Conservation (phyloP, 1,284 basidiomycete genomes). For the Ceratobasidium papillatum region DNA sequence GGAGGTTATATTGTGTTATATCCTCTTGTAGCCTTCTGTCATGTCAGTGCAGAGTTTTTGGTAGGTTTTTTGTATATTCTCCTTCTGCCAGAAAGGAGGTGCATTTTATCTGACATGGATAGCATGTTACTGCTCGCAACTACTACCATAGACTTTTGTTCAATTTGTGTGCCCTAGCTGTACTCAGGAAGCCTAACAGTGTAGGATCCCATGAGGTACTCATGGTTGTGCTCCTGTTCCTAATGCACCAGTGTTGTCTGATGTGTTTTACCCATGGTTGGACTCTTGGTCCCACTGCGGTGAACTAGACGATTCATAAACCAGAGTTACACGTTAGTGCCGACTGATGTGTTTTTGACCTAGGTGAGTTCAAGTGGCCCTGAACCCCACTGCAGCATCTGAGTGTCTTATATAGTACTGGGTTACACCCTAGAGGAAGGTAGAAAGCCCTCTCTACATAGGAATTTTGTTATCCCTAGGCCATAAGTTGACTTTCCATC, state of each 20-base stretch:
- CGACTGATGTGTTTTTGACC: neutral
- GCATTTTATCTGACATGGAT: conserved; percentile 1
- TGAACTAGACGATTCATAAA: neutral
- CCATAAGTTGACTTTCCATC: conserved; percentile 3
- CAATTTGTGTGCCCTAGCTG: neutral
- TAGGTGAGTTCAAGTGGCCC: neutral
- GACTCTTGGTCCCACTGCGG: neutral
- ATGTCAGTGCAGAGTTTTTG: neutral
- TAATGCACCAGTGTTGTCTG: neutral
- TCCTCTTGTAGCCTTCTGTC: conserved; percentile 1
- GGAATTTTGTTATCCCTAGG: neutral
- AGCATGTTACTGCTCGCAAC: neutral
- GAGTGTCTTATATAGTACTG: neutral
- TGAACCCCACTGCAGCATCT: neutral
- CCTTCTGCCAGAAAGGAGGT: neutral
- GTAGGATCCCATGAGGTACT: neutral
- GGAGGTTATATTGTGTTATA: neutral
- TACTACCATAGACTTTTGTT: conserved; percentile 2
- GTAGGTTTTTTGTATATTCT: neutral
- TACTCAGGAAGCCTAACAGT: neutral
- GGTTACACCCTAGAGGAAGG: neutral
- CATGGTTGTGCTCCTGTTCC: conserved; percentile 1
- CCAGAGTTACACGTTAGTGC: neutral
- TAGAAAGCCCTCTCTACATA: neutral
- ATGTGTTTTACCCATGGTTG: neutral